Evolutionary conservation across 768 basidiomycete species (phyloP), one percentile per base, ranked within the genome.

Genomic region (Auricularia cornea): DNA sequence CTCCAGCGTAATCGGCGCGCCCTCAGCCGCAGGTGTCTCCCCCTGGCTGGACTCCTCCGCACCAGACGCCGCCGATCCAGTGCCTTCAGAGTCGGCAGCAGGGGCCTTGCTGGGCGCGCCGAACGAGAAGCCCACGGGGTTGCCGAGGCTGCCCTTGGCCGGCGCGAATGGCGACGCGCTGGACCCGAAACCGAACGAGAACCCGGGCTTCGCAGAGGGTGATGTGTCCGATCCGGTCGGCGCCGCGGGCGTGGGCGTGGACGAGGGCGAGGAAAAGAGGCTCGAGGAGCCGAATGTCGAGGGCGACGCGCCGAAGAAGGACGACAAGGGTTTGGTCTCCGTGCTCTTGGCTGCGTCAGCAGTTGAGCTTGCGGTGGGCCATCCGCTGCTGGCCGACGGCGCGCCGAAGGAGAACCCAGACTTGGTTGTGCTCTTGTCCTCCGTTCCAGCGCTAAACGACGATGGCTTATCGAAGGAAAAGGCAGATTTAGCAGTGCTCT

Each of bases 51-150:
- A 14, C 35, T 38, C 35, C 35, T 38, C 35, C 35, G 35, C 35
- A 10, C 35, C n/a, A n/a, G n/a, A n/a, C n/a, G n/a, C n/a, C n/a
- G n/a, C 35, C 35, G 35, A 38, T 1, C 35, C 35, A 3, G 31
- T n/a, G n/a, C 48, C 18, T n/a, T 29, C 48, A 16, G 40, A 61
- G 11, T 69, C 68, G 11, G 75, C 67, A 23, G 73, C n/a, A n/a
- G n/a, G n/a, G n/a, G n/a, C 70, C 65, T 70, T 77, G 23, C 74
- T 69, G 40, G 77, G 73, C 68, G 71, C 76, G 16, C 79, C 83
- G 67, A 84, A 88, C 10, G 78, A 79, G 66, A 87, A 87, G 4
- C 86, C 86, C 8, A 86, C 83, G 8, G 86, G 83, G 68, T 85
- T 86, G 1, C 86, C 84, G 23, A 86, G 78, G 67, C 78, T 83